Evolutionary conservation across 345 rosid species (phyloP), one percentile per base, ranked within the genome.

Genomic region (Corchorus capsularis): DNA sequence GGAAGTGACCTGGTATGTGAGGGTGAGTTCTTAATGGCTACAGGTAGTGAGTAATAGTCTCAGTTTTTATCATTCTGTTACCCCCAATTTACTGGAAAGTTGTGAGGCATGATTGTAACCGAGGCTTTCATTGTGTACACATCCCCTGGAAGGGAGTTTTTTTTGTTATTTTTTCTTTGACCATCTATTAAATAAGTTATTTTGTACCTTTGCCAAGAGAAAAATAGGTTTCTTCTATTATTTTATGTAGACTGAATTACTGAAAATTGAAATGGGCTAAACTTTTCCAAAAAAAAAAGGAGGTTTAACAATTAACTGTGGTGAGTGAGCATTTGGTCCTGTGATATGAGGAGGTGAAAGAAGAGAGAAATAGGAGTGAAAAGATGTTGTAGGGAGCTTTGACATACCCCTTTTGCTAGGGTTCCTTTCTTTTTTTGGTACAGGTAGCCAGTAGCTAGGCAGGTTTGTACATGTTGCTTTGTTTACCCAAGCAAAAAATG

Each of bases 21-120:
- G 72, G 97, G 98, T 16, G 98, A 96, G 89, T 92, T 96, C 82
- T 79, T 94, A 80, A 89, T 96, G 99, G 94, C 97, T 74, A 87
- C 85, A 41, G 92, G 95, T 13, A 82, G 89, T 78, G 86, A 75
- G 72, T 89, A 62, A 79, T 50, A 61, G n/a, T 49, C 47, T 47
- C 41, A 7, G 55, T 57, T 14, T 54, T 43, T 20, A 20, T 72
- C 20, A 10, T 15, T 32, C 22, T 17, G 32, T 73, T n/a, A 47
- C 34, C 47, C 27, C 68, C 53, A 10, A 60, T 60, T 27, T 73
- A 61, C 35, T 17, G 16, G 56, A 16, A 61, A 11, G 59, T 61
- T n/a, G 3, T 6, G 34, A 73, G 16, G 11, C 57, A 16, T 32
- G 47, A 27, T 46, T 11, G n/a, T 50, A 10, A 41, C 46, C 3